Evolutionary conservation across 2,329 filamentous ascomycete species (phyloP).

Genomic region (Coccinonectria pachysandricola): DNA sequence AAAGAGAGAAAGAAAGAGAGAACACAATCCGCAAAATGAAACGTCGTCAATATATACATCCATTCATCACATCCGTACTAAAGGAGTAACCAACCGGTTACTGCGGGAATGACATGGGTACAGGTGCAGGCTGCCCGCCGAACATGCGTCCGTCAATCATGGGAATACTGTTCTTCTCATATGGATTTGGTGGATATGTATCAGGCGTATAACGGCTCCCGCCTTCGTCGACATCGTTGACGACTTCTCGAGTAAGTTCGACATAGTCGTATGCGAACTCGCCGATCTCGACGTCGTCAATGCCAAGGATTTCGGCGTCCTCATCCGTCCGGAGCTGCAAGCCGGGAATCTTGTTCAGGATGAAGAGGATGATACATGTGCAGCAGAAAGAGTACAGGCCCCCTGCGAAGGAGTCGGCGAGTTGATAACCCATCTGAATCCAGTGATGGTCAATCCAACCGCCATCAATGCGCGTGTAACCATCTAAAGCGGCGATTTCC

Average conservation of each 20-base stretch:
- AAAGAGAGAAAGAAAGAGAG: no score
- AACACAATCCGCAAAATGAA: background rate
- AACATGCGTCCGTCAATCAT: slow-evolving; percentile 36
- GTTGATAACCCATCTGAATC: slow-evolving; percentile 73
- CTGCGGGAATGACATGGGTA: slow-evolving; percentile 14
- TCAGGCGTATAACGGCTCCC: slow-evolving; percentile 34
- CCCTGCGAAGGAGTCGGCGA: slow-evolving; percentile 70
- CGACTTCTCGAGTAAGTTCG: slow-evolving; percentile 57
- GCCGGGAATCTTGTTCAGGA: slow-evolving; percentile 70
- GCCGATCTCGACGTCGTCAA: slow-evolving; percentile 83
- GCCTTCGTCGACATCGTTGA: slow-evolving; percentile 36
- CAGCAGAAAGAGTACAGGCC: slow-evolving; percentile 68
- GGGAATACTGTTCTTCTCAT: slow-evolving; percentile 40
- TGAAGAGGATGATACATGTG: slow-evolving; percentile 68
- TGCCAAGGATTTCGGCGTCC: slow-evolving; percentile 73
- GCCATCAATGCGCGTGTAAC: slow-evolving; percentile 53
- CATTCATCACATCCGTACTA: no score
- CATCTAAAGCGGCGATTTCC: slow-evolving; percentile 75
- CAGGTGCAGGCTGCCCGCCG: slow-evolving; percentile 16
- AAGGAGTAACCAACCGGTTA: slow-evolving; percentile 5
- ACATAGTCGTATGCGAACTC: slow-evolving; percentile 96
- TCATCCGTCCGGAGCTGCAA: slow-evolving; percentile 63
- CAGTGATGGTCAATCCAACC: slow-evolving; percentile 81
- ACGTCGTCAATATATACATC: no score
- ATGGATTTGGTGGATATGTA: slow-evolving; percentile 28